Evolutionary conservation across 2,329 filamentous ascomycete genomes (phyloP).

Genomic region (Amesomyces nigricolor): DNA sequence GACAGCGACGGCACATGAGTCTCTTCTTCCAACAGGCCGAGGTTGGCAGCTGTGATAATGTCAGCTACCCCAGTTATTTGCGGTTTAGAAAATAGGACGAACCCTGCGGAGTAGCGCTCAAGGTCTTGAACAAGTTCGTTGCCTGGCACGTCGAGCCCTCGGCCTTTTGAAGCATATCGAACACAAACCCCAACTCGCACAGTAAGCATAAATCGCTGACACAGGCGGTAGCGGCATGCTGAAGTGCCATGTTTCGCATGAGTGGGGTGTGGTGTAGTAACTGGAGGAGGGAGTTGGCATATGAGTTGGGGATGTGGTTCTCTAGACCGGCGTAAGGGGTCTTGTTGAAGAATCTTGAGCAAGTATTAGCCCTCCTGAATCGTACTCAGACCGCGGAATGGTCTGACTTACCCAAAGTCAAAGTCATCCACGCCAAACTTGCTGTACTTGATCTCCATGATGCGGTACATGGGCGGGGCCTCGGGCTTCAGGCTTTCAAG

Average conservation of each 20-base stretch:
- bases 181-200: conserved; percentile 90
- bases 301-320: conserved; percentile 94
- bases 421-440: conserved; percentile 99
- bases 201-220: conserved; percentile 77
- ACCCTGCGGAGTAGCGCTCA: conserved; percentile 77
- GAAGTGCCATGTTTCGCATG: conserved; percentile 78
- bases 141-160: conserved; percentile 92
- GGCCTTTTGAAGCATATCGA: conserved; percentile 97
- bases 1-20: conserved; percentile 66
- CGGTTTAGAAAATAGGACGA: conserved; percentile 23
- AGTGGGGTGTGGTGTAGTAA: conserved; percentile 86
- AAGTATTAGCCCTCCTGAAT: neutral
- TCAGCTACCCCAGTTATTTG: conserved; percentile 21
- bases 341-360: conserved; percentile 75
- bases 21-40: conserved; percentile 83
- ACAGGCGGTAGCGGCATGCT: conserved; percentile 83
- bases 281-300: conserved; percentile 87
- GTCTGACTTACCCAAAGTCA: conserved; percentile 70
- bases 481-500: conserved; percentile 73
- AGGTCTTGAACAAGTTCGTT: conserved; percentile 85
- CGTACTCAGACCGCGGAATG: neutral
- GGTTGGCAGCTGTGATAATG: conserved; percentile 50
- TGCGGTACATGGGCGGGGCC: conserved; percentile 82
- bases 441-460: conserved; percentile 97
- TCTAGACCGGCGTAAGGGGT: conserved; percentile 88